A percentile compares a stretch with the other conserved stretches of the same genome.
Conservation (phyloP, 1,284 basidiomycete species). For the Austroboletus niveus region DNA sequence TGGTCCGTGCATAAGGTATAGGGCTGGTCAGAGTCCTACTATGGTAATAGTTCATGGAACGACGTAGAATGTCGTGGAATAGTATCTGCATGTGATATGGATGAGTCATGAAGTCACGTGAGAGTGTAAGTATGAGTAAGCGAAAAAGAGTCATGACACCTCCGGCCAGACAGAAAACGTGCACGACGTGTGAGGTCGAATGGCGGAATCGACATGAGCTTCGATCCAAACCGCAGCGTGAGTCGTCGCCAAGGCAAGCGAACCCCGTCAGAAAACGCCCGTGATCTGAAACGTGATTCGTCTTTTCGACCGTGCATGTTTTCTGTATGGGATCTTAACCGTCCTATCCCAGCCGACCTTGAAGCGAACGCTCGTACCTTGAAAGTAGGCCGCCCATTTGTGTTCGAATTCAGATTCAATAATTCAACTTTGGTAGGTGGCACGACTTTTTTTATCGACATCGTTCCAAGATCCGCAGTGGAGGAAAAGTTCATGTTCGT, state of each 20-base stretch:
- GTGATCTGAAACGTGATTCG: neutral
- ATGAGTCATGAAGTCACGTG: too few relatives aligned
- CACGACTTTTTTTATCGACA: conserved; percentile 4
- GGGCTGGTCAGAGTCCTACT: too few relatives aligned
- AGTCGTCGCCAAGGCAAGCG: neutral
- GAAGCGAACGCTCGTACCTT: neutral
- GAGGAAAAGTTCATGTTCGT: neutral
- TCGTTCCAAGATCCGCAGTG: neutral
- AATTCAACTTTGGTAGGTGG: neutral
- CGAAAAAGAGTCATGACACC: too few relatives aligned
- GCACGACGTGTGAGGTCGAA: neutral
- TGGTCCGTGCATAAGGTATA: too few relatives aligned
- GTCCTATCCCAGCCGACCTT: neutral
- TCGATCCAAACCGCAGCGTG: neutral
- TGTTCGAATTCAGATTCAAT: neutral
- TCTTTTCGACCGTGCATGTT: neutral
- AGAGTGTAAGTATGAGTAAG: too few relatives aligned
- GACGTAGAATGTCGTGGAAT: too few relatives aligned
- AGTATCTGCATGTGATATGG: too few relatives aligned
- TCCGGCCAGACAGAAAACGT: too few relatives aligned
- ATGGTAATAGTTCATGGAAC: too few relatives aligned
- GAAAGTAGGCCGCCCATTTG: neutral
- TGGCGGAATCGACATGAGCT: neutral
- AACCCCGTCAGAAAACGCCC: neutral
- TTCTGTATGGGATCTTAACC: neutral